Conservation (phyloP, 192 early-diverging fungal genomes). For the Geranomyces michiganensis region DNA sequence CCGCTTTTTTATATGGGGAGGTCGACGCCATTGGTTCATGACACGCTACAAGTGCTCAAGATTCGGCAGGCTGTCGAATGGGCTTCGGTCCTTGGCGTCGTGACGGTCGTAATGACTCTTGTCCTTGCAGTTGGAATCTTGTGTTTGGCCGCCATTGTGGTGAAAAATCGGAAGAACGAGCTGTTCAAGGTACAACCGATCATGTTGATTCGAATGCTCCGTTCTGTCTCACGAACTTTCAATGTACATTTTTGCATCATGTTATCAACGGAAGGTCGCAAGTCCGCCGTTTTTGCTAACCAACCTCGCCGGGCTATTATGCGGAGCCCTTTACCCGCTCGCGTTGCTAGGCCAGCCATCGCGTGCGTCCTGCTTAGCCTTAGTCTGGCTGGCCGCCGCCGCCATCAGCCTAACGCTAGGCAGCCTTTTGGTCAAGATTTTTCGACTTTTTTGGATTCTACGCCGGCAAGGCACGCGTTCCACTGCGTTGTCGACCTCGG, state of each 20-base stretch:
- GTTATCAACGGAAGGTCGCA: not conserved
- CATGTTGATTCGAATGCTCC: not conserved
- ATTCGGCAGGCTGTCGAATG: not conserved
- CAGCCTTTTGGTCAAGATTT: constrained; percentile 19
- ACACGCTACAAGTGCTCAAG: constrained; percentile 11
- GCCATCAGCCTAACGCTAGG: constrained; percentile 15
- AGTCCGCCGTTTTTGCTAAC: constrained; percentile 12
- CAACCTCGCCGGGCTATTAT: not conserved
- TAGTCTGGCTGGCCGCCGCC: constrained; percentile 8
- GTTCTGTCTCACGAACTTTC: not conserved
- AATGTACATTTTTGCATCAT: not conserved
- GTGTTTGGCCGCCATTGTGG: constrained; percentile 4
- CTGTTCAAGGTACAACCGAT: constrained; percentile 14
- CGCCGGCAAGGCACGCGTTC: constrained; percentile 13
- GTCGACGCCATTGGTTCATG: not conserved
- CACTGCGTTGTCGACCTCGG: not conserved
- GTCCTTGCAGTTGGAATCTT: not conserved
- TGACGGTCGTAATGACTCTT: constrained; percentile 2
- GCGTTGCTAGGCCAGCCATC: constrained; percentile 9
- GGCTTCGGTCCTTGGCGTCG: not conserved
- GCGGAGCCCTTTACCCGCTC: constrained; percentile 8
- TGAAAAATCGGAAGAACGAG: not conserved
- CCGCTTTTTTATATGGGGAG: not conserved
- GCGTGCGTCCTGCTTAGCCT: constrained; percentile 1
- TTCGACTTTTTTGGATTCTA: constrained; percentile 22